A percentile compares a stretch with the other conserved stretches of the same genome.
phyloP scores from a whole-genome alignment of 1,284 basidiomycete species.

The Moesziomyces sp. region DNA sequence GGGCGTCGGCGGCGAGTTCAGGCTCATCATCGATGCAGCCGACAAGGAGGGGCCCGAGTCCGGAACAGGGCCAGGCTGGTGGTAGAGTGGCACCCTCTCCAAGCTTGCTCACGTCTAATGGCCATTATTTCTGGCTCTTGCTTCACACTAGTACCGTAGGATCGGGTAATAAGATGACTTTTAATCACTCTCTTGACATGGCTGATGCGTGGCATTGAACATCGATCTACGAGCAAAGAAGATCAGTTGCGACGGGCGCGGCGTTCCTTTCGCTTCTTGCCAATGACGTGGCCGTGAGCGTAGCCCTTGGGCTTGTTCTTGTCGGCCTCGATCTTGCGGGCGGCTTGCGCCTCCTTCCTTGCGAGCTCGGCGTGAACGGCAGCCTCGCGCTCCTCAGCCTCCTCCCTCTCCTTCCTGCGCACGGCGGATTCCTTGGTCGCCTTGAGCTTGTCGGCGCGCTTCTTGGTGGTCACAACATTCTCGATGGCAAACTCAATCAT shows the following conservation, averaged over 20 bases:
- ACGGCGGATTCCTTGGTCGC: constrained; percentile 46
- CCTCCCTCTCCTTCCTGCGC: constrained; percentile 27
- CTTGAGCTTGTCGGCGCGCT: constrained; percentile 49
- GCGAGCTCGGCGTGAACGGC: constrained; percentile 10
- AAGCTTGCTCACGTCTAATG: no score
- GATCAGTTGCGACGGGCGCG: constrained; percentile 35
- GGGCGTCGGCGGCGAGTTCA: constrained; percentile 37
- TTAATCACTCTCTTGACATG: not conserved
- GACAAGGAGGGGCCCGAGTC: constrained; percentile 46
- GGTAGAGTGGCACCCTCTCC: constrained; percentile 7
- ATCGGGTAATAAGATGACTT: not conserved
- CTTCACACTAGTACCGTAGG: not conserved
- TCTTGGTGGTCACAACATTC: constrained; percentile 62
- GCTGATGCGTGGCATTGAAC: not conserved
- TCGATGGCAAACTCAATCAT: constrained; percentile 66
- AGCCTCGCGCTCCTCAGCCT: constrained; percentile 10
- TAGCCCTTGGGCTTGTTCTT: constrained; percentile 33
- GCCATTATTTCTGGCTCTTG: not conserved
- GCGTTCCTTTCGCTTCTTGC: constrained; percentile 60
- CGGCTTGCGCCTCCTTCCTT: constrained; percentile 18
- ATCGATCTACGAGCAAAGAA: not conserved
- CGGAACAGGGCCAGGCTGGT: constrained; percentile 47
- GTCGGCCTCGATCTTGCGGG: constrained; percentile 39
- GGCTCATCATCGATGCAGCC: constrained; percentile 44
- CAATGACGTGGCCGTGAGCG: constrained; percentile 59